Base-by-base conservation (phyloP, 768 basidiomycete species). In the Boletus pseudo-olivaceus region DNA sequence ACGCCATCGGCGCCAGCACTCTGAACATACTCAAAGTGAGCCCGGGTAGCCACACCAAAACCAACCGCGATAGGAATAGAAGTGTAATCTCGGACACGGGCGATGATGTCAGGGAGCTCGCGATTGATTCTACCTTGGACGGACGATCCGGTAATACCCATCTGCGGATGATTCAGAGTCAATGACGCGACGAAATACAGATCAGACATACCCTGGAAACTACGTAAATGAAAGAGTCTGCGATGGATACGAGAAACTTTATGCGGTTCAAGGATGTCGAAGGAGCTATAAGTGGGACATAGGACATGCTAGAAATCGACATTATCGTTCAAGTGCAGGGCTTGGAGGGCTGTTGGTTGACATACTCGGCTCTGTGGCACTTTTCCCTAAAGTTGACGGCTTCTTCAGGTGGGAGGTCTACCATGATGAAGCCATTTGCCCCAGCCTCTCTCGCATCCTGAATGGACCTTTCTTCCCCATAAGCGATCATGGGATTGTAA, bases 91-190 rank as follows among this genome's bases (percentile, higher is more conserved):
- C 90, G 87, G 44, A 99, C 87, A 34, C 93, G 87, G 23, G 81
- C 74, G 47, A 99, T 82, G 59, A 98, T 87, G 56, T 88, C 83
- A 2, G 94, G 91, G 2, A 98, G 84, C 23, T 81, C 82, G 35
- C 69, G 75, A 60, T 93, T 94, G 65, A 97, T 82, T 0, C 73
- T 76, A 12, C 82, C 82, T 39, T 80, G 74, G 41, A 82, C 85
- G 2, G 91, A 90, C 8, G 96, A 97, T 30, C 97, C 97, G 2
- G 97, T 99, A 2, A 93, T 97, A 14, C 97, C 97, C 97, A 99
- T 99, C 92, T 88, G 52, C 73, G 53, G 17, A 53, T 48, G 48
- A 35, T 29, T 65, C 34, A 60, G 46, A 45, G 38, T n/a, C 23
- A 27, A 27, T 26, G 8, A 8, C 27, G 34, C 32, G 20, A 45